Evolutionary conservation across 2,329 filamentous ascomycete species (phyloP).

Genomic region (Mollisiaceae sp.): DNA sequence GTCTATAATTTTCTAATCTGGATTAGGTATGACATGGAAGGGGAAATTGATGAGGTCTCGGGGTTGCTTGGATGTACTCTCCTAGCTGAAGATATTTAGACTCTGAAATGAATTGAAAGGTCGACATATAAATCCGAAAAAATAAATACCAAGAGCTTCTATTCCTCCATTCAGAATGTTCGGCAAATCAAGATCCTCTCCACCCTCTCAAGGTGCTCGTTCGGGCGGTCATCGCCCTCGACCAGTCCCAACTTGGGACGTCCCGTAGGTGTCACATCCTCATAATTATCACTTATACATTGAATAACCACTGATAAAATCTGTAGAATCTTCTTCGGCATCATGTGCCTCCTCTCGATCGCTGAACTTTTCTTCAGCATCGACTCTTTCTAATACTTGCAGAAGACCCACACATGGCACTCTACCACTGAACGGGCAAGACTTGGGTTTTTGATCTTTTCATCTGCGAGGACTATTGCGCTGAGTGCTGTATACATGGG

Average conservation of each 20-base stretch:
- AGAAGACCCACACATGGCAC: slow-evolving; percentile 30
- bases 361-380: slow-evolving; percentile 29
- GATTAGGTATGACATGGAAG: slow-evolving; percentile 5
- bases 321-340: slow-evolving; percentile 28
- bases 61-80: background rate
- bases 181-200: slow-evolving; percentile 11
- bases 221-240: background rate
- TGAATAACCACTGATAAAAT: background rate
- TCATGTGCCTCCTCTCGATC: slow-evolving; percentile 32
- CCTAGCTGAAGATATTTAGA: background rate
- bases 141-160: background rate
- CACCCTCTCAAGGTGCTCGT: background rate
- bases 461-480: slow-evolving; percentile 23
- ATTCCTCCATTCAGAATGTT: slow-evolving; percentile 15
- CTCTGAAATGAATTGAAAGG: background rate
- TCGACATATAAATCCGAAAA: background rate
- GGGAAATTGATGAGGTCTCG: background rate
- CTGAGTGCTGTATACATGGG: slow-evolving; percentile 28
- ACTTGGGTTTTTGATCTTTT: slow-evolving; percentile 30
- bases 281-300: background rate
- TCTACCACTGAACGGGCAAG: slow-evolving; percentile 24
- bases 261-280: slow-evolving; percentile 16
- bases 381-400: slow-evolving; percentile 31
- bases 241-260: background rate
- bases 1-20: background rate